Percentiles rank a stretch among this genome's conserved stretches.
Conservation (phyloP, 306 rosid genomes). For the Canavalia ensiformis region DNA sequence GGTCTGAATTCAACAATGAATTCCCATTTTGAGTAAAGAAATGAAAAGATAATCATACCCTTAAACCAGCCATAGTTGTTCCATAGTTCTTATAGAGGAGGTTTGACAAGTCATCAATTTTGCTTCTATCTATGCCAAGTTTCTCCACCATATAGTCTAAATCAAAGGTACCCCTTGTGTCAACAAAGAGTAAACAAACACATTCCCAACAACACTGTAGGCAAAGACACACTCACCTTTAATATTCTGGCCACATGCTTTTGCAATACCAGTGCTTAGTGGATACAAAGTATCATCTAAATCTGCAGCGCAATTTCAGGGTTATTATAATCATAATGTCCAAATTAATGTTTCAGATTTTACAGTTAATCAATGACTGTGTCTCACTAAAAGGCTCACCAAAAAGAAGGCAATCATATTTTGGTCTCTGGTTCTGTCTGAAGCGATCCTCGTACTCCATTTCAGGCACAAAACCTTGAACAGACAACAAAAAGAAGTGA, state of each 20-base stretch:
- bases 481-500: constrained; percentile 42
- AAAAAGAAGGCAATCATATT: constrained; percentile 90
- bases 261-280: constrained; percentile 77
- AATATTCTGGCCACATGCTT: constrained; percentile 72
- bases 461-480: constrained; percentile 55
- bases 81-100: constrained; percentile 89
- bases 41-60: constrained; percentile 62
- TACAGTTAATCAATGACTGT: constrained; percentile 19
- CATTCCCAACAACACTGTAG: neutral
- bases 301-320: constrained; percentile 58
- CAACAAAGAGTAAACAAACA: neutral
- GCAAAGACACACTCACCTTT: constrained; percentile 61
- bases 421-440: constrained; percentile 74
- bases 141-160: constrained; percentile 86
- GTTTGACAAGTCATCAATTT: constrained; percentile 67
- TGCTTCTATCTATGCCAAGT: constrained; percentile 82
- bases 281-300: constrained; percentile 96
- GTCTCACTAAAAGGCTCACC: constrained; percentile 57
- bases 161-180: constrained; percentile 20
- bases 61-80: constrained; percentile 97
- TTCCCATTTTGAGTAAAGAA: constrained; percentile 18
- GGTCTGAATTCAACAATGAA: constrained; percentile 1
- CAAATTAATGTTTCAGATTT: constrained; percentile 28
- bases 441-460: constrained; percentile 76
- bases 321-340: constrained; percentile 21